phyloP scores from a whole-genome alignment of 192 early-diverging fungal species.

The Entophlyctis luteolus region DNA sequence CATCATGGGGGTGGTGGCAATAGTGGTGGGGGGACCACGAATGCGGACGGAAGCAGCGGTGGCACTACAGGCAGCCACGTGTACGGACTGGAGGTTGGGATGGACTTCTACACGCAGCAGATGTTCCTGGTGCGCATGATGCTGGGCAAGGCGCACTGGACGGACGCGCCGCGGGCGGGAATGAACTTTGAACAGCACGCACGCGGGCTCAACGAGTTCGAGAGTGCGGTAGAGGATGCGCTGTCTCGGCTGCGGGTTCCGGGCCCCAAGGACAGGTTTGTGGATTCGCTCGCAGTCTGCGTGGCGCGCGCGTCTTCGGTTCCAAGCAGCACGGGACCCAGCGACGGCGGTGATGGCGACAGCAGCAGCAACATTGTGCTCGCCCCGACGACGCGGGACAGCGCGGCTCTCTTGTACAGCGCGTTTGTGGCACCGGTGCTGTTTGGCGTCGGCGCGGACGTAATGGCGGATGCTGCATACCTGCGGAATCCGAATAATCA shows the following conservation, averaged over 20 bases:
- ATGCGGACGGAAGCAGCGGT: background rate
- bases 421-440: conserved; percentile 10
- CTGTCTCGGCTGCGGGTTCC: background rate
- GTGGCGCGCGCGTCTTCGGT: background rate
- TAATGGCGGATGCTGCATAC: conserved; percentile 28
- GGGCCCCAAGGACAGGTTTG: background rate
- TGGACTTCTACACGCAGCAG: conserved; percentile 34
- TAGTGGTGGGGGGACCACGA: too few relatives aligned
- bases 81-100: conserved; percentile 10
- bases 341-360: background rate
- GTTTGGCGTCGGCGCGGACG: conserved; percentile 19
- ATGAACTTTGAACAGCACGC: background rate
- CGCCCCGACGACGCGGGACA: conserved; percentile 1
- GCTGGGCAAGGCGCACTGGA: conserved; percentile 40
- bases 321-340: background rate
- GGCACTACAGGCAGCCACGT: background rate
- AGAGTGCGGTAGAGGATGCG: conserved; percentile 9
- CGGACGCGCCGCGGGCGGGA: conserved; percentile 18
- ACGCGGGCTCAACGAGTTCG: conserved; percentile 17
- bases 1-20: background rate
- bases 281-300: background rate
- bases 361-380: background rate
- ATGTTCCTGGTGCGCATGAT: conserved; percentile 14
- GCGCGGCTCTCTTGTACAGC: conserved; percentile 9
- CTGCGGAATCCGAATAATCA: background rate